Conservation (phyloP, 192 early-diverging fungal species). For the Backusella liffmaniae region DNA sequence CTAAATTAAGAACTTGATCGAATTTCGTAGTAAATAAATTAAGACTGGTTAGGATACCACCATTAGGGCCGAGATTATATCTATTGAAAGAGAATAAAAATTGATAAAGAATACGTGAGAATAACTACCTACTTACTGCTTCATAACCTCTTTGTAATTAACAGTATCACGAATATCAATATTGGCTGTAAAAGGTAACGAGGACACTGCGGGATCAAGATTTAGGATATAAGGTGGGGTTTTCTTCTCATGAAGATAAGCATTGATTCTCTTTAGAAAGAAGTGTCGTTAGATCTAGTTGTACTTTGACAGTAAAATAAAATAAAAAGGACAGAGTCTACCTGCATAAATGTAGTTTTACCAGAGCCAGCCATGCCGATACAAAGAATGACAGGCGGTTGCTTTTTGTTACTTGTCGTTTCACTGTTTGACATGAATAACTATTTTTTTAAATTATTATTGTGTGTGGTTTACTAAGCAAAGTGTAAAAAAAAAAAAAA, state of each 20-base stretch:
- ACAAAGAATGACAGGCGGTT: slow-evolving; percentile 73
- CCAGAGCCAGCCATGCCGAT: slow-evolving; percentile 98
- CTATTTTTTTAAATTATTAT: background rate
- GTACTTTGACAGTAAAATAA: background rate
- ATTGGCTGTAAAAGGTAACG: slow-evolving; percentile 90
- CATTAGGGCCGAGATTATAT: slow-evolving; percentile 95
- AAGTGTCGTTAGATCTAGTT: background rate
- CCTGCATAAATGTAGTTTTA: slow-evolving; percentile 97
- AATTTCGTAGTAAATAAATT: slow-evolving; percentile 99
- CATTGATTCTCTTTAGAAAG: slow-evolving; percentile 72
- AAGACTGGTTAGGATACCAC: slow-evolving; percentile 92
- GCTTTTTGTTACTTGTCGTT: background rate
- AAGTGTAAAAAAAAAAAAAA: background rate
- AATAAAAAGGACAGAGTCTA: slow-evolving; percentile 15
- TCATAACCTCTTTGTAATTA: slow-evolving; percentile 99
- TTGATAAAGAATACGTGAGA: background rate
- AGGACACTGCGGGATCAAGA: slow-evolving; percentile 88
- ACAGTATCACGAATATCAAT: slow-evolving; percentile 98
- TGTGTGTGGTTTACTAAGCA: background rate
- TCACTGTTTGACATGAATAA: background rate
- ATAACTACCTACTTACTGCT: slow-evolving; percentile 60
- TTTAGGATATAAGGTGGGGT: slow-evolving; percentile 88
- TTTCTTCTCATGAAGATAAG: slow-evolving; percentile 76
- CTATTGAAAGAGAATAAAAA: slow-evolving; percentile 34
- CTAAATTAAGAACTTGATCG: slow-evolving; percentile 90